Base-by-base conservation (phyloP, 1,139 yeast genomes). In the Sporopachydermia cereana region DNA sequence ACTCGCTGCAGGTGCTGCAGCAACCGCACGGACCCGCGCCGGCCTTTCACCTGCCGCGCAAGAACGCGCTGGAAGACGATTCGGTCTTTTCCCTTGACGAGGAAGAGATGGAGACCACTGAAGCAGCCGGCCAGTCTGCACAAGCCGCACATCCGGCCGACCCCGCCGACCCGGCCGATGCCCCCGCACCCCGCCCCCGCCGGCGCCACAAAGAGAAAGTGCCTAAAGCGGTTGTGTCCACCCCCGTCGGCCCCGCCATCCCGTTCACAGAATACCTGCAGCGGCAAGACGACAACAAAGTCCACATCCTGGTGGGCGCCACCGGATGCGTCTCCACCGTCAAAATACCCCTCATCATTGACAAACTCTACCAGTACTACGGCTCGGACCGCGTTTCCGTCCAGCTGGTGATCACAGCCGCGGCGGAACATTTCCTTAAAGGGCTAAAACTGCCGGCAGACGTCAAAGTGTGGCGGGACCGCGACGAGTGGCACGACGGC, bases 241-340 rank as follows among this genome's bases (percentile, higher is more conserved):
- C 80, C 2, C 84, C 83, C 2, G 72, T 69, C 2, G 84, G 80
- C 0, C 84, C 86, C 1, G 77, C 80, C 27, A 80, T 80, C 1
- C 89, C 89, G 18, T 83, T 83, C 56, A 81, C 81, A 43, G 79
- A 81, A 53, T 82, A 76, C 57, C 67, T 83, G 47, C 72, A 76
- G 45, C 78, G 77, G 54, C 79, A 79, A 55, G 91, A 83, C 57
- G 93, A 83, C 58, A 79, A 79, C 36, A 88, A 88, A 57, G 71
- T 85, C 47, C 97, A 91, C 61, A 80, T 91, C 39, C 68, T 91
- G 47, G 68, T 91, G 41, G 97, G 94, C 18, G 94, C 94, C 30
- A 86, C 97, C 1, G 99, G 98, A 1, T 84, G 95, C 1, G 96
- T 91, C 3, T 98, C 98, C 3, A 85, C 97, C 2, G 86, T 89